phyloP scores from a whole-genome alignment of 78 protist genomes.

The Polysphondylium violaceum region DNA sequence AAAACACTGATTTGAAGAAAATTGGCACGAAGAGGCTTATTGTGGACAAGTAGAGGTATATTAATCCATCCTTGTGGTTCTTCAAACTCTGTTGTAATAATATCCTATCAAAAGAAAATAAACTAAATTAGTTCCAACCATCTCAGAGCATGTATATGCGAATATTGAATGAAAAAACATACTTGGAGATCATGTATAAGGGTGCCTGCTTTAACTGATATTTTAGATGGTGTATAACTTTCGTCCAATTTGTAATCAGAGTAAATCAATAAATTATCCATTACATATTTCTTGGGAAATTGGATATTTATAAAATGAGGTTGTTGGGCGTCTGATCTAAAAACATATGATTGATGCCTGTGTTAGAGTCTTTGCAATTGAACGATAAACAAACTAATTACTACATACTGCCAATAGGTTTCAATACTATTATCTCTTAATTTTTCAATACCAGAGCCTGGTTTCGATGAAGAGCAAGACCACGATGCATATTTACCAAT shows the following conservation, averaged over 20 bases:
- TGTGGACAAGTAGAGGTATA: conserved; percentile 34
- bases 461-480: conserved; percentile 71
- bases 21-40: conserved; percentile 34
- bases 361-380: not conserved
- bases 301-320: conserved; percentile 81
- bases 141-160: not conserved
- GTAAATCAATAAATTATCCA: conserved; percentile 51
- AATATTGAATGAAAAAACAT: not conserved
- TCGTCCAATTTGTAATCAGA: conserved; percentile 68
- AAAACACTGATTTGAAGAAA: conserved; percentile 60
- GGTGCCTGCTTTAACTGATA: conserved; percentile 59
- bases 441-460: conserved; percentile 80
- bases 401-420: conserved; percentile 82
- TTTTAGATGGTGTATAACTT: conserved; percentile 79
- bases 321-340: conserved; percentile 83
- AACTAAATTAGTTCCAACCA: not conserved
- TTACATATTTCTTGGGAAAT: conserved; percentile 36
- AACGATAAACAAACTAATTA: not conserved
- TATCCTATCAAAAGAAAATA: conserved; percentile 16
- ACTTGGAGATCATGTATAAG: conserved; percentile 72
- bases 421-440: conserved; percentile 61
- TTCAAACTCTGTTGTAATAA: conserved; percentile 30
- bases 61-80: conserved; percentile 77
- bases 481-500: conserved; percentile 71
- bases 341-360: not conserved